Base-by-base conservation (phyloP, 1,139 yeast genomes). In the Pichia sp. region DNA sequence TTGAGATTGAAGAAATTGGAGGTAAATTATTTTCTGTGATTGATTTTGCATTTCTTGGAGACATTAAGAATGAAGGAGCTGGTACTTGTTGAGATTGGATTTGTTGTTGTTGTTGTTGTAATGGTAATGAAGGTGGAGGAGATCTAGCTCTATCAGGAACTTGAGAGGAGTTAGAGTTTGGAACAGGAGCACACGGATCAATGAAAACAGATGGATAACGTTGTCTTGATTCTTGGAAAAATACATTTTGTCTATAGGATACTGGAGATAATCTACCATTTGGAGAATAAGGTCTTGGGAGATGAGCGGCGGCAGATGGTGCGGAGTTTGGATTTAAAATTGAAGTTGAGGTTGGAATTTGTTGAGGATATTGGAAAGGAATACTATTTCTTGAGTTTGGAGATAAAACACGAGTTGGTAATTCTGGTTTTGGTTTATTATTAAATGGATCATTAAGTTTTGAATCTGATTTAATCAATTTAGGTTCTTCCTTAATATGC, bases 101-200 rank as follows among this genome's bases (percentile, higher is more conserved):
- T n/a, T 30, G 34, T 21, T 37, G 40, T 27, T 40, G 42, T 11
- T 22, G 32, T 39, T 40, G 38, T 3, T 40, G 27, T 11, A 15
- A 18, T 15, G 45, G 44, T 34, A 40, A 33, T 6, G 27, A 42
- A 28, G 33, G 38, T 3, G 46, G 49, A 10, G 43, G 50, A 11
- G 47, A 40, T 40, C 33, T 50, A 3, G 42, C 11, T 30, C 45
- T 34, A 8, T 44, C 35, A 12, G 40, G 42, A 10, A 44, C 20
- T 11, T 32, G 35, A 11, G 20, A 27, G 15, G 40, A 17, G 14
- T 7, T 28, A 12, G 48, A 38, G 22, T 45, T 43, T 15, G 67
- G 67, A n/a, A 55, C 63, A 3, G 67, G 66, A 2, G 69, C 69
- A 44, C 69, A 59, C 2, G 73, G 73, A 47, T 69, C 73, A 36